Evolutionary conservation across 768 basidiomycete species (phyloP), one percentile per base, ranked within the genome.

Genomic region (Cystofilobasidium macerans): DNA sequence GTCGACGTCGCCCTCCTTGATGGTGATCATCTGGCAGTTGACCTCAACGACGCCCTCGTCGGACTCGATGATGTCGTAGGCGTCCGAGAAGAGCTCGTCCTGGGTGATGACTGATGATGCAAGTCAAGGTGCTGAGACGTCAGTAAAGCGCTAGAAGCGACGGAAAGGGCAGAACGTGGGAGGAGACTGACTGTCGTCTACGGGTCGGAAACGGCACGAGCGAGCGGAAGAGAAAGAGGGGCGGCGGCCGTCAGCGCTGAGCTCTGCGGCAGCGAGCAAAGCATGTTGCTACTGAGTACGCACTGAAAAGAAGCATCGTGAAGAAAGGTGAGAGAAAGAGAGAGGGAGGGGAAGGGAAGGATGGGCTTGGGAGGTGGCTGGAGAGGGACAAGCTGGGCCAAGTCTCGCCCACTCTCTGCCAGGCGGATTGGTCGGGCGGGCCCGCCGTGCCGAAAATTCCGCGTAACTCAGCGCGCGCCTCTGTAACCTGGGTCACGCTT

Each of bases 11-110:
- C 89, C 90, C 6, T 80, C 77, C 77, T 88, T 89, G 69, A 90
- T 70, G 26, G 77, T 78, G 73, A 91, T 82, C 76, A 81, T 70
- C 68, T 80, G 71, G 77, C 90, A 94, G 74, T 98, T 84, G 62
- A 97, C 87, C 76, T 97, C 95, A 75, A 81, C 88, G 65, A 84
- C 88, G 70, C 89, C 82, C 69, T 89, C 87, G 70, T 94, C 76
- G 47, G 74, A 47, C 80, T 90, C 91, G 71, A 90, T 93, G 74
- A 86, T 22, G 24, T 85, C 85, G 81, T 86, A 97, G 70, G 91
- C 91, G 80, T 94, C 91, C 32, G 90, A 91, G 82, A 88, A 84
- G 82, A 97, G 87, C 80, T 97, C 93, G 74, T 94, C 90, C 53
- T 77, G 83, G 58, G 84, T 76, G 65, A 95, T n/a, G 67, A 87